These are phyloP conservation scores for Globisporangium perplexum DNA, from an alignment of 352 stramenopile genomes.

Conservation along the genomic window DNA sequence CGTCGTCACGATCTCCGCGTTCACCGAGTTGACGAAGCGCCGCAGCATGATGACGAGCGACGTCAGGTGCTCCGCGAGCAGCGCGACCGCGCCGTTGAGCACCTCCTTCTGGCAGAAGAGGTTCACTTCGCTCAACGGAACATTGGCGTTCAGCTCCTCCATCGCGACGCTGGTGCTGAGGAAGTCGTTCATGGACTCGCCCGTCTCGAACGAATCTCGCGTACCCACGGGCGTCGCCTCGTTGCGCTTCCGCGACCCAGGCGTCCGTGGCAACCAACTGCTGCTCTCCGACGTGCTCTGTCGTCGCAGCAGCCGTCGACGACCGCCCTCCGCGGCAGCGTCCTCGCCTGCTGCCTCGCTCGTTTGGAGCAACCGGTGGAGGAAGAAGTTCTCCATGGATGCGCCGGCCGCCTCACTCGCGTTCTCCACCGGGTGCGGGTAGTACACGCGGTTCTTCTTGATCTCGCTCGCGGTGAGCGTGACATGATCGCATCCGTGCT, in stretches of 20 bases:
- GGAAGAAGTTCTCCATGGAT: constrained; percentile 50
- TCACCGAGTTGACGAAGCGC: constrained; percentile 26
- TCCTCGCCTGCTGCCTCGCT: constrained; percentile 12
- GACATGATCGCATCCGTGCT: constrained; percentile 50
- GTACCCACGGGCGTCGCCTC: constrained; percentile 5
- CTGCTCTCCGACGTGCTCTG: constrained; percentile 6
- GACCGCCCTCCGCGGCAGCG: constrained; percentile 3
- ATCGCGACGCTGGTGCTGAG: constrained; percentile 35
- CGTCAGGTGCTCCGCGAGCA: constrained; percentile 41
- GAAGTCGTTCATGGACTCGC: constrained; percentile 43
- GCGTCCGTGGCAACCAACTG: constrained; percentile 35
- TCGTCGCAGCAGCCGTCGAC: constrained; percentile 3
- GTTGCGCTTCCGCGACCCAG: constrained; percentile 2
- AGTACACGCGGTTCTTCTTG: constrained; percentile 53
- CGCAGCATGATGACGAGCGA: constrained; percentile 28
- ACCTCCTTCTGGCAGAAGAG: constrained; percentile 24
- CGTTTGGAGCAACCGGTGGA: constrained; percentile 43
- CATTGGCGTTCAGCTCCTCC: constrained; percentile 55
- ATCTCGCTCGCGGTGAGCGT: constrained; percentile 29
- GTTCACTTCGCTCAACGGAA: constrained; percentile 34
- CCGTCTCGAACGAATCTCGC: constrained; percentile 40
- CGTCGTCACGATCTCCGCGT: constrained; percentile 33
- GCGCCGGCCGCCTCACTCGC: constrained; percentile 16
- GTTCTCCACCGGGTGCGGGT: constrained; percentile 39
- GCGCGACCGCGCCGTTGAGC: constrained; percentile 37